A percentile compares a stretch with the other conserved stretches of the same genome.
Conservation (phyloP, 768 basidiomycete genomes). For the Cyclocybe aegerita region DNA sequence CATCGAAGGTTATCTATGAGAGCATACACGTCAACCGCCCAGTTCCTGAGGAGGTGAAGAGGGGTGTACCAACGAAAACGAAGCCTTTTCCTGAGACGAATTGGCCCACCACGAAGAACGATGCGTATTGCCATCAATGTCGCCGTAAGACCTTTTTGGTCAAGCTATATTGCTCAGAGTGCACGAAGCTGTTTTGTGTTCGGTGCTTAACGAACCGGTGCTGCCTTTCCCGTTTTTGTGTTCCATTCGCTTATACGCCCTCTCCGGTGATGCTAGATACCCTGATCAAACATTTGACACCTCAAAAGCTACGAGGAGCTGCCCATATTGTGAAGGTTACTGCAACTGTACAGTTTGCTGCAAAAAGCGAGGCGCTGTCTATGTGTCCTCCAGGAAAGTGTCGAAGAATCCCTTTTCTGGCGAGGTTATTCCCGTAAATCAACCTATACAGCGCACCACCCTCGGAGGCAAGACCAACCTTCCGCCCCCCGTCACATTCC, state of each 20-base stretch:
- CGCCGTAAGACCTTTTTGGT: conserved; percentile 6
- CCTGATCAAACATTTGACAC: too few relatives aligned
- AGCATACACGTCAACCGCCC: too few relatives aligned
- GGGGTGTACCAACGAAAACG: too few relatives aligned
- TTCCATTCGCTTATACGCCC: not conserved
- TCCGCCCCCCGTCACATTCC: not conserved
- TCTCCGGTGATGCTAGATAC: too few relatives aligned
- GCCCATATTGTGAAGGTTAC: not conserved
- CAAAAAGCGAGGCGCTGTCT: not conserved
- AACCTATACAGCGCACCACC: not conserved
- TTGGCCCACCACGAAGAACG: conserved; percentile 1
- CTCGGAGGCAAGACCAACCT: not conserved
- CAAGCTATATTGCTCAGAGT: conserved; percentile 11
- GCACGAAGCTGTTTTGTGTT: conserved; percentile 11
- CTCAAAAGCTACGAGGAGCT: not conserved
- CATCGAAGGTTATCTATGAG: too few relatives aligned
- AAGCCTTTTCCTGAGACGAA: not conserved
- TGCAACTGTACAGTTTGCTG: conserved; percentile 3
- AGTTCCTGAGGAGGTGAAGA: too few relatives aligned
- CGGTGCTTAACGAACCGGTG: conserved; percentile 11
- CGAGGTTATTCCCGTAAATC: not conserved
- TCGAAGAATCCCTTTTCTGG: not conserved
- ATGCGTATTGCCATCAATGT: conserved; percentile 17
- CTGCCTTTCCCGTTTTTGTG: not conserved
- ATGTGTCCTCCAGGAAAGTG: not conserved